Evolutionary conservation across 2,329 filamentous ascomycete genomes (phyloP).

Genomic region (Drechslerella dactyloides): DNA sequence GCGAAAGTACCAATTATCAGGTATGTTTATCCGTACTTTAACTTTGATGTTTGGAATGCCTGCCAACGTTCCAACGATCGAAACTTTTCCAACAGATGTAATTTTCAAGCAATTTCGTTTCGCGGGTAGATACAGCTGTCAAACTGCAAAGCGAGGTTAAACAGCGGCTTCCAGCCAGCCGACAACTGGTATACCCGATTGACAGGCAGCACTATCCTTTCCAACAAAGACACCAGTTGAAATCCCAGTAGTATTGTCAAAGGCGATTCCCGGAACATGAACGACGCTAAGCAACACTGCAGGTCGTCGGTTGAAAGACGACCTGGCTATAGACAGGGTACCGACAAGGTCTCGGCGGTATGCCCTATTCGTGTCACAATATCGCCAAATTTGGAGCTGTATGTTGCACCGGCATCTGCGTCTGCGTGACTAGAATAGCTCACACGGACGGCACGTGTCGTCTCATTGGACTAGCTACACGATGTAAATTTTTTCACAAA

Average conservation of each 20-base stretch:
- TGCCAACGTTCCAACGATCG: too few relatives aligned
- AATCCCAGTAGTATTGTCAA: too few relatives aligned
- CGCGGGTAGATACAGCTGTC: slow-evolving; percentile 9
- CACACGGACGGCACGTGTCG: slow-evolving; percentile 5
- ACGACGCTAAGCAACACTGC: neutral
- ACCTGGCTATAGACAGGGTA: neutral
- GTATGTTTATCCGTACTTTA: too few relatives aligned
- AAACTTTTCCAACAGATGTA: neutral
- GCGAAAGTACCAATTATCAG: too few relatives aligned
- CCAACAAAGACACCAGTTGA: neutral
- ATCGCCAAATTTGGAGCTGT: neutral
- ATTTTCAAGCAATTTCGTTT: neutral
- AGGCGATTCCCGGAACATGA: too few relatives aligned
- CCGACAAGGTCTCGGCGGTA: neutral
- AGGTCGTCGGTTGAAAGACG: neutral
- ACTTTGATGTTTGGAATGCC: too few relatives aligned
- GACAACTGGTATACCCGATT: too few relatives aligned
- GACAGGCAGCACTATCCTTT: neutral
- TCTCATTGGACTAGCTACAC: neutral
- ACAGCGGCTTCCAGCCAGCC: slow-evolving; percentile 1
- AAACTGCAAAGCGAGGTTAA: neutral
- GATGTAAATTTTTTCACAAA: too few relatives aligned
- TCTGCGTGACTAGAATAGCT: slow-evolving; percentile 7
- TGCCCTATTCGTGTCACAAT: neutral
- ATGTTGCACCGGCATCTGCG: neutral